These are phyloP conservation scores for Spizellomyces sp. DNA, from an alignment of 192 early-diverging fungal species.

Conservation along the genomic window DNA sequence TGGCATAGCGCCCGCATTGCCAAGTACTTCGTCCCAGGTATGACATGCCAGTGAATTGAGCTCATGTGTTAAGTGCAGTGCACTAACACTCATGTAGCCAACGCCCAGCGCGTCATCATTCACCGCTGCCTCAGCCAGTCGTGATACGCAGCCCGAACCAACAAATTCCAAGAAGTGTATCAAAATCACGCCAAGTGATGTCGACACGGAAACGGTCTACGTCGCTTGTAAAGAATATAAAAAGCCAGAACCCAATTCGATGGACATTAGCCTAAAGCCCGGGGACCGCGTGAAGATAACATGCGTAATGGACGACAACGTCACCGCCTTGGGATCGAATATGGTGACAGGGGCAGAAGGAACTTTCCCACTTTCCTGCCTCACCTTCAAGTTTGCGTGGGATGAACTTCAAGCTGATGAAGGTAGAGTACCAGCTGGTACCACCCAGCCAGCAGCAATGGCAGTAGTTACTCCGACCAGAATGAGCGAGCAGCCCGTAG, in stretches of 20 bases:
- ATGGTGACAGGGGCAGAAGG: conserved; percentile 19
- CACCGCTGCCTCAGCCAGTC: background rate
- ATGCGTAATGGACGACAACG: conserved; percentile 13
- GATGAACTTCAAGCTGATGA: background rate
- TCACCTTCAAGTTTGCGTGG: background rate
- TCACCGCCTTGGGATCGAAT: conserved; percentile 16
- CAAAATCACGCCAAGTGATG: background rate
- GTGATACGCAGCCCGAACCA: background rate
- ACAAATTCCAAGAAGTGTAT: background rate
- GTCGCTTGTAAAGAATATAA: background rate
- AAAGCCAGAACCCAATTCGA: conserved; percentile 5
- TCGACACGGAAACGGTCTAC: conserved; percentile 13
- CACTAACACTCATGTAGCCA: too few relatives aligned
- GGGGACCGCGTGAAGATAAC: conserved; percentile 16
- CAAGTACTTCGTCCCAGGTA: background rate
- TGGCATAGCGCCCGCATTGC: background rate
- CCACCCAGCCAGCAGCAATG: background rate
- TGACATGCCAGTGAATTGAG: background rate
- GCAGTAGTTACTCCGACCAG: background rate
- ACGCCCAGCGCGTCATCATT: background rate
- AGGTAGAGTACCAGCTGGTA: background rate
- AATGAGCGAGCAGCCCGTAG: background rate
- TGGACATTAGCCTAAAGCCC: conserved; percentile 20
- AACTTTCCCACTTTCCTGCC: conserved; percentile 11
- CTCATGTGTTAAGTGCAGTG: too few relatives aligned